A percentile compares a stretch with the other conserved stretches of the same genome.
Conservation (phyloP, 768 basidiomycete genomes). For the Nidularia sp. region DNA sequence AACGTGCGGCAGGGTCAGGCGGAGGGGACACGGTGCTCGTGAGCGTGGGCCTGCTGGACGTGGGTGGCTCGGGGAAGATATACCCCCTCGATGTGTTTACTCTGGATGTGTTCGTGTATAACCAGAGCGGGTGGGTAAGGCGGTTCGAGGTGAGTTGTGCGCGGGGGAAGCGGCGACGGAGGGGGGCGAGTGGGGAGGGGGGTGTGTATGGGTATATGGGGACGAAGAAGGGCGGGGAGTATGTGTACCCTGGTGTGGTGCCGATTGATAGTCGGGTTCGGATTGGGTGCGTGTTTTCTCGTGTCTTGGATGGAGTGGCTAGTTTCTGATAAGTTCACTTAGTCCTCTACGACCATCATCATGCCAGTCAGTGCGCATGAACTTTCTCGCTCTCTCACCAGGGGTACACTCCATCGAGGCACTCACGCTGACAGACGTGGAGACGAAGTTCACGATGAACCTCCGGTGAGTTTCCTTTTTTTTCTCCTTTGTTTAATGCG, state of each 20-base stretch:
- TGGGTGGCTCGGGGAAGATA: slow-evolving; percentile 39
- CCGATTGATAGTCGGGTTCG: slow-evolving; percentile 76
- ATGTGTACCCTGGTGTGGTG: slow-evolving; percentile 56
- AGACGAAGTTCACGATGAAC: slow-evolving; percentile 68
- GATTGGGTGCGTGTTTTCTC: slow-evolving; percentile 61
- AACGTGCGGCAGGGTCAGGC: slow-evolving; percentile 19
- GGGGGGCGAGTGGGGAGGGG: slow-evolving; percentile 29
- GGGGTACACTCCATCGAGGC: slow-evolving; percentile 77
- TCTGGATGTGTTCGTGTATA: slow-evolving; percentile 85
- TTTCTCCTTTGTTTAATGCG: not conserved
- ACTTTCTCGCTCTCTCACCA: slow-evolving; percentile 75
- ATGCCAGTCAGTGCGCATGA: slow-evolving; percentile 84
- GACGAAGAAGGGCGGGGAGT: slow-evolving; percentile 21
- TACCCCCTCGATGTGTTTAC: slow-evolving; percentile 74
- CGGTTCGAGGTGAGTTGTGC: slow-evolving; percentile 75
- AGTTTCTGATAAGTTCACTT: not conserved
- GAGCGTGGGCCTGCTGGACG: slow-evolving; percentile 53
- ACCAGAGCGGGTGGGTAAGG: slow-evolving; percentile 71
- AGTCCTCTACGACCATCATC: slow-evolving; percentile 79
- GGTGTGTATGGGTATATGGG: slow-evolving; percentile 18
- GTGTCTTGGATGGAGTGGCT: not conserved
- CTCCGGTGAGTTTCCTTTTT: slow-evolving; percentile 23
- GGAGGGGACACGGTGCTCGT: slow-evolving; percentile 63
- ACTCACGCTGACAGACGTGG: slow-evolving; percentile 70
- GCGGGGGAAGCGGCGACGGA: slow-evolving; percentile 43